Evolutionary conservation across 2,329 filamentous ascomycete species (phyloP).

Genomic region (Nemania sp.): DNA sequence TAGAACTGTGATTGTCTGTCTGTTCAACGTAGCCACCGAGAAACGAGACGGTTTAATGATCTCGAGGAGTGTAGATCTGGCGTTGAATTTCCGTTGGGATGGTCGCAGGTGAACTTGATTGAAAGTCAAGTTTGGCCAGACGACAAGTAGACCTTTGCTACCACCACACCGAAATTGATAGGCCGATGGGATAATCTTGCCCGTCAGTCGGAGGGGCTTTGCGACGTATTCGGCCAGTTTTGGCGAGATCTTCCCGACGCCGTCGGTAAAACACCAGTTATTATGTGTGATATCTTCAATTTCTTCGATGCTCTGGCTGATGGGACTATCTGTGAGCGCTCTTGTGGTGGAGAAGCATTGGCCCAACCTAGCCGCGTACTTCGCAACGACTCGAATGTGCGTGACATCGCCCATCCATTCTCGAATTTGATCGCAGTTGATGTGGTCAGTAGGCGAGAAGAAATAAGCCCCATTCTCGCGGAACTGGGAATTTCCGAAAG

Average conservation of each 20-base stretch:
- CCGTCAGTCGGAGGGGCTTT: conserved; percentile 67
- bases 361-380: conserved; percentile 84
- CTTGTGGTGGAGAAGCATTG: conserved; percentile 96
- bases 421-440: conserved; percentile 78
- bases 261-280: conserved; percentile 81
- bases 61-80: conserved; percentile 73
- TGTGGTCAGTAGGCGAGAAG: conserved; percentile 71
- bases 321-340: conserved; percentile 67
- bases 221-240: conserved; percentile 76
- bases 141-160: conserved; percentile 83
- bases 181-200: conserved; percentile 70
- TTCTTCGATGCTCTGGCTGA: conserved; percentile 59
- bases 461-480: conserved; percentile 92
- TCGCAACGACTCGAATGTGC: conserved; percentile 82
- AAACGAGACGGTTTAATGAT: conserved; percentile 81
- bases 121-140: conserved; percentile 70
- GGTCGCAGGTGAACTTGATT: conserved; percentile 77
- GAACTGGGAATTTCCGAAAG: conserved; percentile 94
- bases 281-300: conserved; percentile 75
- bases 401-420: conserved; percentile 84
- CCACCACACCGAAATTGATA: conserved; percentile 93
- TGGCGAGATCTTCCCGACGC: conserved; percentile 87
- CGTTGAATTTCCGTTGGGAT: conserved; percentile 86
- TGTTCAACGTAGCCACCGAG: conserved; percentile 80
- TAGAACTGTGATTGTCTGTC: conserved; percentile 87